Evolutionary conservation across 164 flowering plant species (phyloP).

Genomic region (Cinnamomum chago): DNA sequence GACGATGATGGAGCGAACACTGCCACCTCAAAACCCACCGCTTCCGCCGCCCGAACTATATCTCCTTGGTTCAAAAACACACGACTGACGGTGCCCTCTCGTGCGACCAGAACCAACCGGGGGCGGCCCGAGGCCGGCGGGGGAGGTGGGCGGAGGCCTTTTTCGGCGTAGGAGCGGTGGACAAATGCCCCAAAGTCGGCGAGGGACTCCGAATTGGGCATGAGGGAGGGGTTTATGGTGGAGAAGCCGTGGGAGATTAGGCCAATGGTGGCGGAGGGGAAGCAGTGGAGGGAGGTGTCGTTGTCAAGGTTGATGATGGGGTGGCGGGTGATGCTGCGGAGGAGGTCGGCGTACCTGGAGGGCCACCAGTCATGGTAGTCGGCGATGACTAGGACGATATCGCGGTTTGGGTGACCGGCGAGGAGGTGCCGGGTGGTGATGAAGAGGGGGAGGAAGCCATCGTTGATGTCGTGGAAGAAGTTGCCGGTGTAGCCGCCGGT

Average conservation of each 20-base stretch:
- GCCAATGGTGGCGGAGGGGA: slow-evolving; percentile 25
- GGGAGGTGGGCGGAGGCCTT: not conserved
- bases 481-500: slow-evolving; percentile 45
- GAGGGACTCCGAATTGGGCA: slow-evolving; percentile 8
- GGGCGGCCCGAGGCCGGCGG: slow-evolving; percentile 19
- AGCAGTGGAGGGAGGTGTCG: slow-evolving; percentile 40
- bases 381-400: slow-evolving; percentile 33
- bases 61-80: slow-evolving; percentile 31
- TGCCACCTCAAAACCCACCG: slow-evolving; percentile 43
- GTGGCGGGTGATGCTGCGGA: slow-evolving; percentile 30
- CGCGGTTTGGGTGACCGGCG: slow-evolving; percentile 2
- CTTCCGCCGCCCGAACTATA: slow-evolving; percentile 19
- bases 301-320: slow-evolving; percentile 35
- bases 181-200: slow-evolving; percentile 7
- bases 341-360: slow-evolving; percentile 34
- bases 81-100: slow-evolving; percentile 27
- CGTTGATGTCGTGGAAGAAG: slow-evolving; percentile 41
- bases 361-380: slow-evolving; percentile 44
- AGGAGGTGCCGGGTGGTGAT: slow-evolving; percentile 33
- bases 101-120: slow-evolving; percentile 28
- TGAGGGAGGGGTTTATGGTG: slow-evolving; percentile 4
- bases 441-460: slow-evolving; percentile 40
- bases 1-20: slow-evolving; percentile 28
- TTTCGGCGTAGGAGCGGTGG: not conserved
- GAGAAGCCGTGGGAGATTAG: slow-evolving; percentile 9